Base-by-base conservation (phyloP, 495 filamentous ascomycete species). In the Lasiosphaeria miniovina region DNA sequence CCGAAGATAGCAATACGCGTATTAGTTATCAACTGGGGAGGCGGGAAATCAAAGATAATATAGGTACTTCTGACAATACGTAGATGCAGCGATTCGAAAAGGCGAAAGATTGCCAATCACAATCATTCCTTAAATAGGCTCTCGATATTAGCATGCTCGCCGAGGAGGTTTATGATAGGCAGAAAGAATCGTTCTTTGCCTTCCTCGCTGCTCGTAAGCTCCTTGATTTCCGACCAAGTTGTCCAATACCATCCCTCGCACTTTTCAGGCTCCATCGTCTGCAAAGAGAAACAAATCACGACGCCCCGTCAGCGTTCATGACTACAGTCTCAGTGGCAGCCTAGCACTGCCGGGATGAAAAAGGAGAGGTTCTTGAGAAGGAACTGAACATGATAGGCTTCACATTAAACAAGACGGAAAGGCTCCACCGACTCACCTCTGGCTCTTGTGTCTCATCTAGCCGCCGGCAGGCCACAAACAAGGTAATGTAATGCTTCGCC, bases 171-270 rank as follows among this genome's bases (percentile, higher is more conserved):
- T 46, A 75, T 48, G 11, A 89, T 69, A 4, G 85, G 85, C 62
- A 81, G 59, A 65, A 88, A 88, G 41, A 87, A 65, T 24, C 67
- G 74, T 36, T 72, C 61, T 48, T 68, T 62, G 11, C 69, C 71
- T 38, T 60, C 65, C 9, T 70, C 60, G 5, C 59, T 59, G 34
- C 52, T 68, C 14, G 57, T 65, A 41, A 60, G 65, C 35, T 43
- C 63, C 55, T 60, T 76, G 56, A 76, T 66, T 48, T 72, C 71
- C 56, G 77, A 71, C 82, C 83, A 87, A 9, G 65, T 74, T 10
- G 72, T 66, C 86, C 86, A 90, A 12, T 74, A 65, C 88, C 88
- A 90, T 1, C 67, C 72, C 40, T 78, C 79, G 62, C 87, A 90
- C 65, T 89, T 90, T 3, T 88, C 72, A 0, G 85, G 85, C 60